Base-by-base conservation (phyloP, 331 rosid species). In the Pyracantha coccinea region DNA sequence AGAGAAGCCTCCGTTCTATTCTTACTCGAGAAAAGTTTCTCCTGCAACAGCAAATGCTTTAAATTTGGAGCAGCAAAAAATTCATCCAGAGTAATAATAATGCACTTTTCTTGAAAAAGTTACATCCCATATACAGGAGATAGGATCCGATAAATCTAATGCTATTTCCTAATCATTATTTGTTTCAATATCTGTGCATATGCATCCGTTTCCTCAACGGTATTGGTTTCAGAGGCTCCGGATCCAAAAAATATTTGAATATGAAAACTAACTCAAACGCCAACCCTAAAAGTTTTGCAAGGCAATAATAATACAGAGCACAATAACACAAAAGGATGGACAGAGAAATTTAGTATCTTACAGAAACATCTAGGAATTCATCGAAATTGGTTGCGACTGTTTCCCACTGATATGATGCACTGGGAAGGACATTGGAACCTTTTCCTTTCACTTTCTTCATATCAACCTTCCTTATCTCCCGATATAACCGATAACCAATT, bases 281-380 rank as follows among this genome's bases (percentile, higher is more conserved):
- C 77, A 44, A 57, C n/a, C 52, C 20, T 31, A 52, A 52, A 24
- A 59, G 59, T 21, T n/a, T 24, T 61, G 57, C 44, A 75, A 28
- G 61, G 25, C 58, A 75, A 17, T 61, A 45, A 24, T 17, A 19
- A n/a, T 6, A 63, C 16, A 57, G 23, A 47, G 21, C 68, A 63
- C 45, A 8, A 19, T 0, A 19, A 21, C 45, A 21, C 61, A 79
- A 27, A 38, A 72, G 58, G 25, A 65, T 74, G 82, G 53, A 77
- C 10, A 29, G 54, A 71, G 68, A 78, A 52, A 27, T 45, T 80
- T 61, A 71, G 71, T 72, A 77, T 89, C 99, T 95, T 85, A 95
- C 99, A 23, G 97, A 82, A 78, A 95, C 98, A 84, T 90, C 97
- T 84, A 84, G 90, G 83, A 95, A 95, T 88, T 95, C 99, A 80